Evolutionary conservation across 1,139 yeast species (phyloP).

Genomic region (Cylindricascospora bacillispora): DNA sequence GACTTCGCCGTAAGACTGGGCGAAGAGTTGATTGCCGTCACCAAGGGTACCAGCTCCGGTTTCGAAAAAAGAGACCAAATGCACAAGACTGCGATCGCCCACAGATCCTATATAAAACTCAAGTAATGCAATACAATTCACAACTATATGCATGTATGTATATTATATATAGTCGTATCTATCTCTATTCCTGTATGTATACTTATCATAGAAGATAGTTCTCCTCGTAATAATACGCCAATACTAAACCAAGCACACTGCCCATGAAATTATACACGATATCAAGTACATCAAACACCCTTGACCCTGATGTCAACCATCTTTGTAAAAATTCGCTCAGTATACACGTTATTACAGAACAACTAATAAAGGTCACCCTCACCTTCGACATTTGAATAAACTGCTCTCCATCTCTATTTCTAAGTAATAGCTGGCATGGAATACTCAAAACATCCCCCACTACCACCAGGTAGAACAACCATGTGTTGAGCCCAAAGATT

Average conservation of each 20-base stretch:
- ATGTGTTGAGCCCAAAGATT: slow-evolving; percentile 37
- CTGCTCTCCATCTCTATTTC: too few species aligned
- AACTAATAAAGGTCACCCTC: slow-evolving; percentile 31
- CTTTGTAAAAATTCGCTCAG: slow-evolving; percentile 41
- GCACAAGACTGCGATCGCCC: slow-evolving; percentile 76
- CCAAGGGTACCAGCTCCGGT: slow-evolving; percentile 69
- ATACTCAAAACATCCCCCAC: too few species aligned
- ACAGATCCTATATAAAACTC: slow-evolving; percentile 57
- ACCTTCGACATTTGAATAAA: too few species aligned
- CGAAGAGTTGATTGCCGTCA: slow-evolving; percentile 73
- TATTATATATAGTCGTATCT: background rate
- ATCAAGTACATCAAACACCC: slow-evolving; percentile 40
- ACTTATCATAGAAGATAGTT: slow-evolving; percentile 1
- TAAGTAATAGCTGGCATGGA: too few species aligned
- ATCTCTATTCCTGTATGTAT: background rate
- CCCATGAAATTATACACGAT: slow-evolving; percentile 33
- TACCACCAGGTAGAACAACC: slow-evolving; percentile 33
- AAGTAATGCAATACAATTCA: slow-evolving; percentile 13
- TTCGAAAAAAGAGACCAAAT: slow-evolving; percentile 72
- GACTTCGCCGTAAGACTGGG: slow-evolving; percentile 82
- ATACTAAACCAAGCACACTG: slow-evolving; percentile 15
- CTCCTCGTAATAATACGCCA: slow-evolving; percentile 7
- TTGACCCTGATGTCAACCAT: slow-evolving; percentile 28
- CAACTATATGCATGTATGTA: background rate
- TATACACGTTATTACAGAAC: slow-evolving; percentile 36